Percentiles rank a stretch among this genome's conserved stretches.
phyloP scores from a whole-genome alignment of 331 rosid species.

The Cydonia oblonga region DNA sequence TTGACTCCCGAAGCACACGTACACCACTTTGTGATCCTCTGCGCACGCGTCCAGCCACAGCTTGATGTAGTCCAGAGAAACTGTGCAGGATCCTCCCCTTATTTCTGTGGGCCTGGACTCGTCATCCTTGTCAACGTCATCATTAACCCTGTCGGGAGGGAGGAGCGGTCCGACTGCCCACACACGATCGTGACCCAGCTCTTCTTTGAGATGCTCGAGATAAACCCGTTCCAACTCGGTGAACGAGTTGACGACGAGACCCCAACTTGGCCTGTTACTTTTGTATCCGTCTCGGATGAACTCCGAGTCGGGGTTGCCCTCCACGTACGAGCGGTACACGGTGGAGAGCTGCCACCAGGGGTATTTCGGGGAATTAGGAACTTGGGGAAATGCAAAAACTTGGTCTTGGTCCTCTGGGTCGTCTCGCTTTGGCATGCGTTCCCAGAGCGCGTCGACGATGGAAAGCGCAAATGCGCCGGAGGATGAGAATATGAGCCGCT shows the following conservation, averaged over 20 bases:
- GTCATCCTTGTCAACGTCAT: neutral
- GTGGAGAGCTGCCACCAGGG: constrained; percentile 34
- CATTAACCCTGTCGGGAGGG: neutral
- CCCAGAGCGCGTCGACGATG: neutral
- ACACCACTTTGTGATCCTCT: constrained; percentile 21
- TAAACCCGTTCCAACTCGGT: constrained; percentile 11
- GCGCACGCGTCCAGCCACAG: constrained; percentile 34
- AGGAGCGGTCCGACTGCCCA: constrained; percentile 27
- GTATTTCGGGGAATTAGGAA: constrained; percentile 23
- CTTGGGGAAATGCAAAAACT: constrained; percentile 2
- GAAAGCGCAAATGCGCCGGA: constrained; percentile 12
- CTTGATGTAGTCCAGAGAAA: constrained; percentile 4
- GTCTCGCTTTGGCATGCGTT: neutral
- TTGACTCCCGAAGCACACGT: constrained; percentile 41
- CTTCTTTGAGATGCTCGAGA: constrained; percentile 5
- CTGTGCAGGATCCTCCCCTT: constrained; percentile 25
- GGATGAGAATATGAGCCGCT: constrained; percentile 7
- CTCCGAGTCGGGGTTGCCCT: constrained; percentile 15
- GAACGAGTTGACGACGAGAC: constrained; percentile 24
- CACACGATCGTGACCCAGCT: constrained; percentile 16
- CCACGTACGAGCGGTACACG: constrained; percentile 8
- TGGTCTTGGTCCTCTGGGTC: constrained; percentile 2
- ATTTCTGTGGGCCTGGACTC: neutral
- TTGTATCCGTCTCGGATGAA: neutral
- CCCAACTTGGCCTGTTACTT: constrained; percentile 21